Conservation (phyloP, 2,329 filamentous ascomycete genomes). For the Mycocentrospora acerina region DNA sequence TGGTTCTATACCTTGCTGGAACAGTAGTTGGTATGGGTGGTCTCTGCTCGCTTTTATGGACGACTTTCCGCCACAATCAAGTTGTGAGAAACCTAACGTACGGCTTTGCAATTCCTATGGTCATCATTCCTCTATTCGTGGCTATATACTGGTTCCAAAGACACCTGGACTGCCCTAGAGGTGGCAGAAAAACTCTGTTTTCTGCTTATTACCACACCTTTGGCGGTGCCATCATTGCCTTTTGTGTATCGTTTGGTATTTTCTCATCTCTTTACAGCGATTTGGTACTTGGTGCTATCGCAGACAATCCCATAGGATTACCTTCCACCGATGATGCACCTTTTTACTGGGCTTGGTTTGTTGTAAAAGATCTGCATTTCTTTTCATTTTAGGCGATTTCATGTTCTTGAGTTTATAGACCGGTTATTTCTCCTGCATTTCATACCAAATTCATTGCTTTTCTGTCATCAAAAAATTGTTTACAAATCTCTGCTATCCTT, state of each 20-base stretch:
- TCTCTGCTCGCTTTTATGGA: conserved; percentile 9
- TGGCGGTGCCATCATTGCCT: conserved; percentile 5
- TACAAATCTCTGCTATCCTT: no score
- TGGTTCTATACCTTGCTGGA: conserved; percentile 13
- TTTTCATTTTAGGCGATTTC: no score
- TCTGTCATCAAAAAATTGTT: no score
- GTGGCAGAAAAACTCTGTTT: no score
- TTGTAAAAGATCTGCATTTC: no score
- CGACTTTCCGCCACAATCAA: conserved; percentile 11
- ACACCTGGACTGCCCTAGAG: conserved; percentile 3
- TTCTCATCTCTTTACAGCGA: conserved; percentile 15
- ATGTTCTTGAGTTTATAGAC: no score
- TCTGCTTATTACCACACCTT: conserved; percentile 5
- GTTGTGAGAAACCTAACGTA: conserved; percentile 10
- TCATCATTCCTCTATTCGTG: conserved; percentile 9
- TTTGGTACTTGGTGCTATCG: conserved; percentile 12
- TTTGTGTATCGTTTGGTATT: conserved; percentile 11
- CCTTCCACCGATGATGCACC: conserved; percentile 12
- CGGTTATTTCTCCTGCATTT: no score
- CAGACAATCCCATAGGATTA: conserved; percentile 10
- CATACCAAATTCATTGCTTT: no score
- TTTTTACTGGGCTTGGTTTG: conserved; percentile 18
- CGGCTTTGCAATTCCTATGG: conserved; percentile 8
- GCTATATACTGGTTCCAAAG: conserved; percentile 10
- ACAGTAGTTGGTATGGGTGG: conserved; percentile 15